Evolutionary conservation across 1,139 yeast species (phyloP), one percentile per base, ranked within the genome.

Genomic region (Candida sanyaensis): DNA sequence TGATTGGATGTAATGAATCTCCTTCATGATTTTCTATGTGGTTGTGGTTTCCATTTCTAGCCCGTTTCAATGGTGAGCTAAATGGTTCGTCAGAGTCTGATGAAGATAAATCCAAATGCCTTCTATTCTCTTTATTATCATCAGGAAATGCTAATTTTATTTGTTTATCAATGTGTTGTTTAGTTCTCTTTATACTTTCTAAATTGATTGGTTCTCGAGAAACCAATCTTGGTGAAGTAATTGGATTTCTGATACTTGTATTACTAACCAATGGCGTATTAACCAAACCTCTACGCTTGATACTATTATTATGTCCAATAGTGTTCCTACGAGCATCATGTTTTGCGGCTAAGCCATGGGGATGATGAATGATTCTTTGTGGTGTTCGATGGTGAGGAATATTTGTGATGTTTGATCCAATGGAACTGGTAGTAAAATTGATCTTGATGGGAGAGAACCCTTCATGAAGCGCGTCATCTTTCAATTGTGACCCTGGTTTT

Each of bases 261-360:
- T 44, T 48, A 34, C 39, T 41, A 6, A 49, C 38, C 43, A 54
- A 47, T 4, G 64, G 63, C 5, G 61, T 58, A 12, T 56, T 46
- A 1, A 49, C 50, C 31, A 55, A 51, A 8, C 55, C 51, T 36
- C 44, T 48, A 29, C 48, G 41, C 5, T 46, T 46, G 9, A 42
- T 46, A 24, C 42, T 38, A n/a, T 46, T 50, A 5, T 42, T 44
- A 40, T 56, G 48, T 37, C 63, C 69, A 37, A 66, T 57, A 5
- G 71, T 65, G 41, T 65, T 66, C 47, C 69, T 57, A 48, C 71
- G 55, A 13, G 60, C 62, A 7, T 56, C 63, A 40, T 62, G 63
- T 38, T 74, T 73, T 23, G 77, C 73, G 1, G 68, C 58, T 36
- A 79, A 59, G 0, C 83, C 84, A 54, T 79, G 84, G 1, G 81